Evolutionary conservation across 306 rosid genomes (phyloP).

Genomic region (Hippophae rhamnoides): DNA sequence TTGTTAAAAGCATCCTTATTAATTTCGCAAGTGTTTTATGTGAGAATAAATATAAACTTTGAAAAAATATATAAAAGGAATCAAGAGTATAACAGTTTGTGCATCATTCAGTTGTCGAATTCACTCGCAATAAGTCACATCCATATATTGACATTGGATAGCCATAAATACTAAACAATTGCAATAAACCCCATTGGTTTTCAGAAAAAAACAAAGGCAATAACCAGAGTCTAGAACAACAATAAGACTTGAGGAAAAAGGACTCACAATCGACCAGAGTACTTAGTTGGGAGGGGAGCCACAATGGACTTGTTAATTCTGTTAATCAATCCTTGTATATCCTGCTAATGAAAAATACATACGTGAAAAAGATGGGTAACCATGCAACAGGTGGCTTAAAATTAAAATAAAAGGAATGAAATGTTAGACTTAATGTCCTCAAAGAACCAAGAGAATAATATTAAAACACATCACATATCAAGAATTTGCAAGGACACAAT

Average conservation of each 20-base stretch:
- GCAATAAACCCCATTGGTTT: too few species aligned
- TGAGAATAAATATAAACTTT: not conserved
- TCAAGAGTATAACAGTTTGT: not conserved
- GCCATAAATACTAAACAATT: not conserved
- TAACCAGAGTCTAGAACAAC: too few species aligned
- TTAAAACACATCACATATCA: too few species aligned
- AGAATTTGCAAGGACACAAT: too few species aligned
- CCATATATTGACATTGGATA: not conserved
- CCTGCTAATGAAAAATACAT: conserved; percentile 43
- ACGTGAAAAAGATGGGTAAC: too few species aligned
- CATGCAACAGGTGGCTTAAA: too few species aligned
- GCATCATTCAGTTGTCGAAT: not conserved
- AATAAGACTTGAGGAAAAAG: not conserved
- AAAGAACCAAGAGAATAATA: too few species aligned
- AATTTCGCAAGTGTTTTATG: too few species aligned
- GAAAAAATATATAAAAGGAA: not conserved
- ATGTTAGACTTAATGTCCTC: too few species aligned
- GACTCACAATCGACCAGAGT: conserved; percentile 85
- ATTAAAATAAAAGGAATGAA: too few species aligned
- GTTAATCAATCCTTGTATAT: conserved; percentile 90
- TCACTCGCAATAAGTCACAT: not conserved
- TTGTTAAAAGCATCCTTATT: not conserved
- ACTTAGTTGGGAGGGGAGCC: conserved; percentile 92
- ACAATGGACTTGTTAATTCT: conserved; percentile 91
- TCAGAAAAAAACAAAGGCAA: not conserved